A percentile compares a stretch with the other conserved stretches of the same genome.
These are phyloP conservation scores for Micractinium sp. DNA, from an alignment of 139 green algal genomes.

Conservation along the genomic window DNA sequence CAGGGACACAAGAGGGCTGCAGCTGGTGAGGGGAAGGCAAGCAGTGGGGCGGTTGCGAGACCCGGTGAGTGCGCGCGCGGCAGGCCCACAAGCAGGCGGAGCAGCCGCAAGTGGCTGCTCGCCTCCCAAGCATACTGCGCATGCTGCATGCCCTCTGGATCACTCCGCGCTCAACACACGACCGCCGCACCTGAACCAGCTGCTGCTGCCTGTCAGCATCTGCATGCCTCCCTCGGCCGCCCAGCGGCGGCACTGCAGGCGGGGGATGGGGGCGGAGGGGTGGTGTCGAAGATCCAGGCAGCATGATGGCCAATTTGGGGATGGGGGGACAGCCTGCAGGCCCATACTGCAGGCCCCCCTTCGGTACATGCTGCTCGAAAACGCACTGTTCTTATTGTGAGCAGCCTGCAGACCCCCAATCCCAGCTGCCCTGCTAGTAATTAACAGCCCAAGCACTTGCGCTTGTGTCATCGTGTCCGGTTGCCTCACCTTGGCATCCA, in stretches of 20 bases:
- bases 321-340: no score
- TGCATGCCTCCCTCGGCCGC: conserved; percentile 34
- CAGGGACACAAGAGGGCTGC: no score
- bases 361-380: no score
- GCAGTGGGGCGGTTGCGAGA: neutral
- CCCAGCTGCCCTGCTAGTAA: no score
- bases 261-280: neutral
- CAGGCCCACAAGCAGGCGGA: no score
- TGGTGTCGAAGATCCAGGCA: neutral
- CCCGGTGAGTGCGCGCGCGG: neutral
- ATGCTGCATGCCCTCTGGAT: neutral
- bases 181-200: neutral
- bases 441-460: no score
- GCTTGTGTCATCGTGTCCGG: neutral
- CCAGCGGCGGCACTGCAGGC: neutral
- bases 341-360: no score
- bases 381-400: no score
- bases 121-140: neutral
- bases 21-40: no score
- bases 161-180: neutral
- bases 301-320: neutral
- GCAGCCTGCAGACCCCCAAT: no score
- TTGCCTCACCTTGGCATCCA: conserved; percentile 34
- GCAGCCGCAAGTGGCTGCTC: no score
- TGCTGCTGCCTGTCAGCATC: conserved; percentile 30